Base-by-base conservation (phyloP, 1,284 basidiomycete genomes). In the Phlebopus sp. region DNA sequence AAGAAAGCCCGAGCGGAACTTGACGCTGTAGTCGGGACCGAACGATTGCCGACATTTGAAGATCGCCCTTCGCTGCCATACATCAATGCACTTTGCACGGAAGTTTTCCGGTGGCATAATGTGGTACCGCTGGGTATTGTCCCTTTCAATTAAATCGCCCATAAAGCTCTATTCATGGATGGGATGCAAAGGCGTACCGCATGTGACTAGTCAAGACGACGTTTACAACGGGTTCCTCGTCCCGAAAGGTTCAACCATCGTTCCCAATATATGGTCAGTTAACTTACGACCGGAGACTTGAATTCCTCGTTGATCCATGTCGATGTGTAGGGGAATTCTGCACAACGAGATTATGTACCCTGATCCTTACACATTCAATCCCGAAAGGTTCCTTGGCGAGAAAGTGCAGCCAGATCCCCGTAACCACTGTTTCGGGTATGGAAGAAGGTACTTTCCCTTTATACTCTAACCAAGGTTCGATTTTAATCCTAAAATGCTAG, bases 131-230 rank as follows among this genome's bases (percentile, higher is more conserved):
- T 53, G 23, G 47, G 63, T 62, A 46, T 14, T n/a, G n/a, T n/a
- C n/a, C n/a, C n/a, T n/a, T n/a, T n/a, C n/a, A n/a, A n/a, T n/a
- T n/a, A n/a, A n/a, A n/a, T n/a, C n/a, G n/a, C n/a, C n/a, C n/a
- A n/a, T n/a, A n/a, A n/a, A 7, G 1, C 34, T 39, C 11, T 3
- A 11, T 4, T 1, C 5, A n/a, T 36, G 21, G 1, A 2, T 5
- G 29, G 1, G 5, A 9, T 9, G 69, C 39, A 25, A 21, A 73
- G 72, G 59, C 4, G 55, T 69, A 6, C 14, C 59, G 1, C 73
- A 75, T 37, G 63, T 69, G 2, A 56, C 69, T 1, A 58, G 54
- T 14, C 64, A 72, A 48, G 71, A 77, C 18, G 65, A 71, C 14
- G 52, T 66, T 27, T 55, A 55, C 14, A 35, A 60, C 3, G 69